These are phyloP conservation scores for Phytopythium ostracodes DNA, from an alignment of 352 stramenopile genomes.

Conservation along the genomic window DNA sequence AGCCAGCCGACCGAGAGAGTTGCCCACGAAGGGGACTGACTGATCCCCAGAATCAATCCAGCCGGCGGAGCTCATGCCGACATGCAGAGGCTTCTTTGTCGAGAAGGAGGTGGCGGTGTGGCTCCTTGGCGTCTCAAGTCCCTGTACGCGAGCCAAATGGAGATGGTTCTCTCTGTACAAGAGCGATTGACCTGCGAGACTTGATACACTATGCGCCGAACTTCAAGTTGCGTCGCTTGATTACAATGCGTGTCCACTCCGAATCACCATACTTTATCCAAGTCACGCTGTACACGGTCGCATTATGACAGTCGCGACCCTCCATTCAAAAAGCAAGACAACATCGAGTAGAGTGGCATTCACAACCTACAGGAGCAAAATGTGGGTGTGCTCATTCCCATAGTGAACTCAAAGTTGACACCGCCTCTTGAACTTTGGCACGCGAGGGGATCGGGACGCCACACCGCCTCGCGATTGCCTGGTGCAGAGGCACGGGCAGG, in stretches of 20 bases:
- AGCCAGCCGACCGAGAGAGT: background rate
- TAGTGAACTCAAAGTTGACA: background rate
- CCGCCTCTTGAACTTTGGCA: background rate
- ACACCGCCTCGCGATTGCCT: slow-evolving; percentile 1
- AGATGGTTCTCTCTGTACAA: background rate
- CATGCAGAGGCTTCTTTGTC: background rate
- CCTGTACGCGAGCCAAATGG: background rate
- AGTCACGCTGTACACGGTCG: background rate
- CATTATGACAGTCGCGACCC: slow-evolving; percentile 1
- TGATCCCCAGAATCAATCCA: background rate
- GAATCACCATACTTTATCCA: background rate
- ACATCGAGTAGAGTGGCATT: background rate
- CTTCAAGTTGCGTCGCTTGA: slow-evolving; percentile 11
- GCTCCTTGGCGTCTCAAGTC: background rate
- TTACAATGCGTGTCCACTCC: slow-evolving; percentile 4
- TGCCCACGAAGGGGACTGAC: too few relatives aligned
- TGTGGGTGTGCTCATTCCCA: background rate
- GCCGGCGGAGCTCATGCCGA: too few relatives aligned
- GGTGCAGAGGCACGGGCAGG: background rate
- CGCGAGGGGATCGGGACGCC: background rate
- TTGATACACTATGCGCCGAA: slow-evolving; percentile 1
- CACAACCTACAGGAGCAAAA: too few relatives aligned
- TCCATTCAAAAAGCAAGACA: background rate
- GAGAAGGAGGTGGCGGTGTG: background rate
- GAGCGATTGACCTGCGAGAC: slow-evolving; percentile 7